A percentile compares a stretch with the other conserved stretches of the same genome.
Conservation (phyloP, 2,329 filamentous ascomycete genomes). For the Intubia oerlemansii region DNA sequence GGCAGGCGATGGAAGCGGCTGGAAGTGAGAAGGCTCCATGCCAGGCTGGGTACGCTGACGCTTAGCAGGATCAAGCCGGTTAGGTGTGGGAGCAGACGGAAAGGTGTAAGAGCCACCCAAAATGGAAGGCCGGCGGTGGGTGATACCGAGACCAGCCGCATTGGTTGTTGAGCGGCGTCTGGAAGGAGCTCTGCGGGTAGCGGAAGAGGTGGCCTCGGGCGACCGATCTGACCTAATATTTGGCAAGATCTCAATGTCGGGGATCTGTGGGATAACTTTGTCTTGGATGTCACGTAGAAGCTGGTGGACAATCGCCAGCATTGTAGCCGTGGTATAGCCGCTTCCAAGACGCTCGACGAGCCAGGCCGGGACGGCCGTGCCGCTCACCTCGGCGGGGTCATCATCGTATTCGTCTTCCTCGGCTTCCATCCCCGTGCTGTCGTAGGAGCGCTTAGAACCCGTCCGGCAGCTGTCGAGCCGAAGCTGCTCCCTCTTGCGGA, state of each 20-base stretch:
- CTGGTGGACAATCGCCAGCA: conserved; percentile 23
- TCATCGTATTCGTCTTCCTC: conserved; percentile 11
- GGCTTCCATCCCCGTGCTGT: conserved; percentile 15
- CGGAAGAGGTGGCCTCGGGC: too few species aligned
- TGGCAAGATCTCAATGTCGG: conserved; percentile 37
- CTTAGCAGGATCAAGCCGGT: too few species aligned
- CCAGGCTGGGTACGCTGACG: too few species aligned
- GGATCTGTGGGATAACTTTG: conserved; percentile 22
- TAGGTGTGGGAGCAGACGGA: too few species aligned
- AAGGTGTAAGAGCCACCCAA: too few species aligned
- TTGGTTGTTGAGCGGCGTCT: too few species aligned
- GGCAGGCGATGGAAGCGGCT: too few species aligned
- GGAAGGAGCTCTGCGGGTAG: too few species aligned
- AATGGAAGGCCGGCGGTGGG: too few species aligned
- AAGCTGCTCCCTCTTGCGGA: conserved; percentile 42
- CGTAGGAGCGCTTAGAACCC: conserved; percentile 9
- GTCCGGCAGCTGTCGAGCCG: conserved; percentile 23
- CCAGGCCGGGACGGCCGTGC: conserved; percentile 26
- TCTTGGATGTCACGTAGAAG: conserved; percentile 23
- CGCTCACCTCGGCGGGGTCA: conserved; percentile 13
- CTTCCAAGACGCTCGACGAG: conserved; percentile 22
- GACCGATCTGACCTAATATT: too few species aligned
- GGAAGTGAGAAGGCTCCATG: too few species aligned
- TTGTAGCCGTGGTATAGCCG: conserved; percentile 24
- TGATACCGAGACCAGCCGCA: too few species aligned